Percentiles rank a stretch among this genome's conserved stretches.
Evolutionary conservation across 495 filamentous ascomycete genomes (phyloP).

Genomic region (Xanthoparmelia taractica): DNA sequence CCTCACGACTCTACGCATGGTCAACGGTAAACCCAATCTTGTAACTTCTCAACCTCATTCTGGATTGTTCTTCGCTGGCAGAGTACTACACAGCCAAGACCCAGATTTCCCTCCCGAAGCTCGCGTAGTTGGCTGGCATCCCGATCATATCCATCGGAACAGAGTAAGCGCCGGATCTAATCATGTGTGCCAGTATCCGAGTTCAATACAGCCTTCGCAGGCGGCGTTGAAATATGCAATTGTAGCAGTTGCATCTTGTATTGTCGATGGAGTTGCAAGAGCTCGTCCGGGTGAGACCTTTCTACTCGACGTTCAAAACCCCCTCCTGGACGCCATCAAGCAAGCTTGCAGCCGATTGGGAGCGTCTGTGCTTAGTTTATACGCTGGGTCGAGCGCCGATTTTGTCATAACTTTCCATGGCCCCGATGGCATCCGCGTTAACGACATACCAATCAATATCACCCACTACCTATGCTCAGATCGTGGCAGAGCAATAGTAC

Average conservation of each 20-base stretch:
- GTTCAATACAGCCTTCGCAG: neutral
- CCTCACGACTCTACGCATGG: constrained; percentile 3
- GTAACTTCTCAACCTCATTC: neutral
- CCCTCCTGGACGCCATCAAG: constrained; percentile 1
- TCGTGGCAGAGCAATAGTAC: neutral
- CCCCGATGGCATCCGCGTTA: constrained; percentile 10
- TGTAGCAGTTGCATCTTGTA: constrained; percentile 11
- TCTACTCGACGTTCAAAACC: constrained; percentile 9
- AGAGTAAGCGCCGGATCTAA: neutral
- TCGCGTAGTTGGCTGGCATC: constrained; percentile 22
- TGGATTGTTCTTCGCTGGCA: constrained; percentile 22
- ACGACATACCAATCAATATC: neutral
- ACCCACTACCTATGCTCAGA: constrained; percentile 2
- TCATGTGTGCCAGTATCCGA: neutral
- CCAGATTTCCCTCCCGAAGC: neutral
- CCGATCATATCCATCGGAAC: neutral
- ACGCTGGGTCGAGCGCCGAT: neutral
- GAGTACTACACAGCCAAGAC: constrained; percentile 2
- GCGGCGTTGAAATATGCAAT: constrained; percentile 14
- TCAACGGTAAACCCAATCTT: neutral
- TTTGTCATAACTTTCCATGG: constrained; percentile 5
- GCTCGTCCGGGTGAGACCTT: constrained; percentile 15
- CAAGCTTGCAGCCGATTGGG: constrained; percentile 5
- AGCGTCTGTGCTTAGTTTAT: neutral
- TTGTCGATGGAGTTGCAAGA: constrained; percentile 17